These are phyloP conservation scores for Pilatotrama ljubarskyi DNA, from an alignment of 768 basidiomycete genomes.

Conservation along the genomic window DNA sequence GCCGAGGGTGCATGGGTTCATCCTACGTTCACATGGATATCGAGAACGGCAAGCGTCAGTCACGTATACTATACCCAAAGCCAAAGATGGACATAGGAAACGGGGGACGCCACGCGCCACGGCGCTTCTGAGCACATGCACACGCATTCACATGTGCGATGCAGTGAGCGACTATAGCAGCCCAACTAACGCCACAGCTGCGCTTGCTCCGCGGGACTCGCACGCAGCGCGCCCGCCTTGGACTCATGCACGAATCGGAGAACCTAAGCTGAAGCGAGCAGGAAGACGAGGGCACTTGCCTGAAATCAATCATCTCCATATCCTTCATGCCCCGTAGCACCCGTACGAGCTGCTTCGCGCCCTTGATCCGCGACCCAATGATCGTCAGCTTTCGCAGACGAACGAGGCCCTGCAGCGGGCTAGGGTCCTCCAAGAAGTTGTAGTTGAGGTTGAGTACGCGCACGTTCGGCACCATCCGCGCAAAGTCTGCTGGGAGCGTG, in stretches of 20 bases:
- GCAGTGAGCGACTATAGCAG: background rate
- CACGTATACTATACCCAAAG: background rate
- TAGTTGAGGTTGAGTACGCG: slow-evolving; percentile 94
- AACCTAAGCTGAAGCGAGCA: background rate
- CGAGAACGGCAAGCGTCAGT: background rate
- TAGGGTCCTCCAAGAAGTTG: slow-evolving; percentile 84
- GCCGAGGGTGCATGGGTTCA: slow-evolving; percentile 96
- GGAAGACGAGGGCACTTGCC: slow-evolving; percentile 48
- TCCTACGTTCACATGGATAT: slow-evolving; percentile 42
- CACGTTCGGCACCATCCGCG: slow-evolving; percentile 74
- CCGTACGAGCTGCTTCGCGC: slow-evolving; percentile 71
- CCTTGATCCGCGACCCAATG: slow-evolving; percentile 79
- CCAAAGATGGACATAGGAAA: background rate
- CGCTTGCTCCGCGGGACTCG: background rate
- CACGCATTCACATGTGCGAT: slow-evolving; percentile 7
- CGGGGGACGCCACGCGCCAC: background rate
- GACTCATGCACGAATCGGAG: background rate
- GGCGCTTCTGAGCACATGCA: background rate
- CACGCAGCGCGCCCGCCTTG: no score
- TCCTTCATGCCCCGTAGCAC: slow-evolving; percentile 71
- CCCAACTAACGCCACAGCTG: background rate
- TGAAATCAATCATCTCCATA: slow-evolving; percentile 88
- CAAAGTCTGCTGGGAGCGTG: slow-evolving; percentile 67
- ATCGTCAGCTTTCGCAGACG: slow-evolving; percentile 82
- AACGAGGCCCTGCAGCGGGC: slow-evolving; percentile 66